These are phyloP conservation scores for Trichoderma sp. DNA, from an alignment of 2,329 filamentous ascomycete genomes.

Conservation along the genomic window DNA sequence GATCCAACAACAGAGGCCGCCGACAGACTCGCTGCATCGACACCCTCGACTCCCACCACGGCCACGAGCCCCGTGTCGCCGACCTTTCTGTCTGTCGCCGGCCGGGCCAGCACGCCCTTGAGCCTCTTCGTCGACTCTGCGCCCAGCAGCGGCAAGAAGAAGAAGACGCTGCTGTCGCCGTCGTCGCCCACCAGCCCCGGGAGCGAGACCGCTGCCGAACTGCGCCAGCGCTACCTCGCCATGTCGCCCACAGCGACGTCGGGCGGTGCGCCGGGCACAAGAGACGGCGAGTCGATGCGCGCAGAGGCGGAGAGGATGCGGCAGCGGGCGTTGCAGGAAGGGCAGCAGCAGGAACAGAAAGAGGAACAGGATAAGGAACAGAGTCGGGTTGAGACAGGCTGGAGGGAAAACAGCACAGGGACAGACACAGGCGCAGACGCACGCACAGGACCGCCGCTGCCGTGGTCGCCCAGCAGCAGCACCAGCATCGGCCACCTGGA, in stretches of 20 bases:
- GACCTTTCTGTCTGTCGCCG: slow-evolving; percentile 38
- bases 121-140: slow-evolving; percentile 37
- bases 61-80: slow-evolving; percentile 36
- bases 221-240: slow-evolving; percentile 27
- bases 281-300: neutral
- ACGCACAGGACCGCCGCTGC: slow-evolving; percentile 14
- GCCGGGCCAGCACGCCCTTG: slow-evolving; percentile 37
- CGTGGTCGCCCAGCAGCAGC: slow-evolving; percentile 17
- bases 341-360: neutral
- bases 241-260: slow-evolving; percentile 20
- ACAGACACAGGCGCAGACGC: slow-evolving; percentile 10
- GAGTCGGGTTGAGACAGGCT: neutral
- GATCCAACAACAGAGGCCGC: neutral
- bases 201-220: slow-evolving; percentile 4
- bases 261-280: slow-evolving; percentile 1
- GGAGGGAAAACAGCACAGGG: neutral
- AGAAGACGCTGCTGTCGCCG: neutral
- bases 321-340: neutral
- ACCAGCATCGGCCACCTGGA: neutral
- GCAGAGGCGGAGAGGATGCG: neutral
- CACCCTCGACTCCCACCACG: slow-evolving; percentile 34
- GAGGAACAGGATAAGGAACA: neutral
- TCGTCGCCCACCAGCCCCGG: neutral
- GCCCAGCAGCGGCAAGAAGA: slow-evolving; percentile 21
- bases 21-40: slow-evolving; percentile 32